Evolutionary conservation across 352 stramenopile species (phyloP), one percentile per base, ranked within the genome.

Genomic region (Phytophthora hybrid): DNA sequence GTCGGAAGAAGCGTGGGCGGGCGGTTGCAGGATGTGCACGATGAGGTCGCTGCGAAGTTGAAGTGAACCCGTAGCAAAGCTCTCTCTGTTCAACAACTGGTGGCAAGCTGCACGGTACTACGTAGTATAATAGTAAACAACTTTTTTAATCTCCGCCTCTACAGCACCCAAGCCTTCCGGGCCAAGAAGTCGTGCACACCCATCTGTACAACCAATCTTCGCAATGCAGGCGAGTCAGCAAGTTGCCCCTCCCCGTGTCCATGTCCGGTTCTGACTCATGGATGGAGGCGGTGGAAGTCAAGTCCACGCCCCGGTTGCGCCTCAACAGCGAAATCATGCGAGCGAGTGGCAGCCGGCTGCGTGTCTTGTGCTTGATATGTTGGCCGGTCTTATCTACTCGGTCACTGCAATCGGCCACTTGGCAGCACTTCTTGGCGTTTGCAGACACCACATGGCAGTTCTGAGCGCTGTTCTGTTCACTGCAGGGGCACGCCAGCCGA

Each of bases 371-470:
- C 39, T 70, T 44, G 39, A 63, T 65, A 57, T 19, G 44, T n/a
- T 14, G 58, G 23, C 23, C 23, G 23, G 54, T 61, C 52, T 54
- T 44, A 59, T 49, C 39, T 21, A 9, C 19, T 3, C 39, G 11
- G 23, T 29, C 54, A 31, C 63, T 66, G 62, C 26, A 54, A 70
- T 56, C 46, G n/a, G 21, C 44, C 51, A 59, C 11, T 61, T 62
- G 51, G 49, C 51, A 31, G 13, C 49, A 64, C 18, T 64, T 65
- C 41, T 53, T 49, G 52, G 32, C 29, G 39, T 58, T 47, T 32
- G 53, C 54, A 31, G 63, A 41, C 9, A 44, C 23, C 70, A 77
- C 64, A 54, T 77, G 70, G 64, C 21, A 18, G 67, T 77, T 77
- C 70, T 74, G 64, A 37, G 70, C 59, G 55, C 59, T 59, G 29